These are phyloP conservation scores for Cryptosporidium andersoni DNA, from an alignment of 169 alveolate genomes.

Conservation along the genomic window DNA sequence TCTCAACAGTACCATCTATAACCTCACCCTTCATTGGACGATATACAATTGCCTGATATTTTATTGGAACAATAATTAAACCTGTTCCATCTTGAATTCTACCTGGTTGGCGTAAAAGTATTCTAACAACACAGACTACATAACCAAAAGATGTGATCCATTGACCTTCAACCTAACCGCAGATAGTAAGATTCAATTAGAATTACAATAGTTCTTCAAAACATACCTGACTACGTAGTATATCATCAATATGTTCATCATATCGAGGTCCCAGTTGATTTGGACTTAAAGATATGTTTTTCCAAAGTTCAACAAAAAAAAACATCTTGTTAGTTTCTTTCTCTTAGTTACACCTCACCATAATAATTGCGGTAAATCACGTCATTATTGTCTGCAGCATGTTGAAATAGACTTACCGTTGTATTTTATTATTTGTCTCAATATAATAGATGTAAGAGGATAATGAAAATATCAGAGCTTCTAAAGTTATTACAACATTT, in stretches of 20 bases:
- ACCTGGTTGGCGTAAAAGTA: conserved; percentile 87
- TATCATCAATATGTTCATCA: conserved; percentile 85
- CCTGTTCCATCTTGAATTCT: conserved; percentile 93
- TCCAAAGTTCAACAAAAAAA: conserved; percentile 90
- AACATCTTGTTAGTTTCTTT: conserved; percentile 75
- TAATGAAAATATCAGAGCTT: no score
- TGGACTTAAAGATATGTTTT: conserved; percentile 86
- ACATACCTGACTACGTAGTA: conserved; percentile 81
- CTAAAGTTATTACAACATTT: conserved; percentile 31
- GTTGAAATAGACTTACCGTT: not conserved
- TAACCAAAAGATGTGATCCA: conserved; percentile 83
- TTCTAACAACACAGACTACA: conserved; percentile 88
- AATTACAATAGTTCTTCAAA: not conserved
- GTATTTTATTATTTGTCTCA: not conserved
- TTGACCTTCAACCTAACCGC: conserved; percentile 85
- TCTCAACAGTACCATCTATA: conserved; percentile 89
- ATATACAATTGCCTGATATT: conserved; percentile 90
- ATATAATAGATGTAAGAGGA: not conserved
- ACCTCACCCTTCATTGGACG: conserved; percentile 91
- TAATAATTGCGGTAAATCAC: not conserved
- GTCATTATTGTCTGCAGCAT: not conserved
- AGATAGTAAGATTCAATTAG: not conserved
- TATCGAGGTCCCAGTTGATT: conserved; percentile 89
- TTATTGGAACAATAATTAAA: conserved; percentile 87
- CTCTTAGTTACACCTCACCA: not conserved